Base-by-base conservation (phyloP, 768 basidiomycete genomes). In the Lactarius sp. region DNA sequence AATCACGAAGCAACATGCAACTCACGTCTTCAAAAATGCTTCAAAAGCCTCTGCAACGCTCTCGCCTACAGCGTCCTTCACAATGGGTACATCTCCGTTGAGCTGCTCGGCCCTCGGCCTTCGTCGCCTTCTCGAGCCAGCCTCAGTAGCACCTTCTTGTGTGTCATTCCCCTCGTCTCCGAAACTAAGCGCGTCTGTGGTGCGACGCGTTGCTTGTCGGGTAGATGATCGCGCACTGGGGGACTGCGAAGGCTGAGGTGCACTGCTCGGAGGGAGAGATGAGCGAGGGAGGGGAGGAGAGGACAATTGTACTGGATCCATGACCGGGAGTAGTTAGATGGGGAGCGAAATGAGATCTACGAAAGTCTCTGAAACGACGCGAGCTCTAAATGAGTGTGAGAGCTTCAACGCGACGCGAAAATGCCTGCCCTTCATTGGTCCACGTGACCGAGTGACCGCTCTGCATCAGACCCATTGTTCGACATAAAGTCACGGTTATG, bases 21-120 rank as follows among this genome's bases (percentile, higher is more conserved):
- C 50, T 39, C 54, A 98, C 97, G 86, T 88, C 78, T 92, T 90
- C 58, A 98, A 75, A 76, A 99, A 98, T 1, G 85, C 83, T 73
- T 93, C 90, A 71, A 98, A 98, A 70, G 88, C 87, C 70, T 95
- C 91, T 60, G 88, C 86, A 4, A 98, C 92, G 69, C 91, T 92
- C 78, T 98, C 95, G 58, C 96, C 96, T 20, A 98, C 96, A 37
- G 90, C 87, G 75, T 98, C 97, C 69, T 87, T 88, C 1, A 98
- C 94, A 56, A 92, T 78, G 3, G 94, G 91, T 0, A 97, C 83
- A 69, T 94, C 90, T 4, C 77, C 82, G 59, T 81, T 82, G 10
- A 75, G 77, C 62, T 78, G 78, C 52, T 75, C 74, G 31, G 72
- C 71, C 41, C 74, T 74, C 1, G 73, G 71, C 56, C 78, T 78